A percentile compares a stretch with the other conserved stretches of the same genome.
These are phyloP conservation scores for Boletus chippewaensis DNA, from an alignment of 1,284 basidiomycete genomes.

Conservation along the genomic window DNA sequence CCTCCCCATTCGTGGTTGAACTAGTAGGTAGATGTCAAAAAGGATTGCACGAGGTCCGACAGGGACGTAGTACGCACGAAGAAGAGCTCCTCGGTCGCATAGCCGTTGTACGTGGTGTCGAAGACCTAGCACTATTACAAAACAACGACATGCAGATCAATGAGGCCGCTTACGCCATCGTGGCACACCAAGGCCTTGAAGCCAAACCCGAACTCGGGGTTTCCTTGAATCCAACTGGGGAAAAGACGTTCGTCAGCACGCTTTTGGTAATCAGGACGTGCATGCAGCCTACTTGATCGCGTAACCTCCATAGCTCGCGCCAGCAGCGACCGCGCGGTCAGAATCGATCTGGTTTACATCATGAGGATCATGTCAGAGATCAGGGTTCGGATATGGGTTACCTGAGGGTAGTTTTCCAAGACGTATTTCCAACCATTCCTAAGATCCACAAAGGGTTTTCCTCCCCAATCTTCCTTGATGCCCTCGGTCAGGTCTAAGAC, in stretches of 20 bases:
- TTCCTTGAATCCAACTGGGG: constrained; percentile 86
- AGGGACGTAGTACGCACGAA: constrained; percentile 49
- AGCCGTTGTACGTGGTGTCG: constrained; percentile 66
- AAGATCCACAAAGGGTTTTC: constrained; percentile 80
- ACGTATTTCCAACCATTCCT: constrained; percentile 70
- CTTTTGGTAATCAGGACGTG: background rate
- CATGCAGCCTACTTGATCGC: constrained; percentile 62
- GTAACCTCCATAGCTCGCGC: constrained; percentile 78
- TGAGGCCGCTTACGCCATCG: constrained; percentile 58
- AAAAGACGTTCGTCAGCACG: constrained; percentile 9
- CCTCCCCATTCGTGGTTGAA: constrained; percentile 84
- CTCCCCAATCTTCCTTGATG: constrained; percentile 77
- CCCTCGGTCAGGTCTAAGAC: constrained; percentile 70
- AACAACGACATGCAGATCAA: background rate
- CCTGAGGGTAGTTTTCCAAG: constrained; percentile 67
- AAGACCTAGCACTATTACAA: constrained; percentile 43
- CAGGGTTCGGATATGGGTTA: constrained; percentile 22
- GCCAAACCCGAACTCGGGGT: constrained; percentile 75
- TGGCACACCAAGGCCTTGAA: constrained; percentile 90
- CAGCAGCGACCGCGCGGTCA: constrained; percentile 74
- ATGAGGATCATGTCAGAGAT: constrained; percentile 6
- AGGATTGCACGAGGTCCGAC: background rate
- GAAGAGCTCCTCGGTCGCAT: constrained; percentile 81
- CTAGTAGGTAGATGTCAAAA: constrained; percentile 37
- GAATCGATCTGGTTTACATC: constrained; percentile 57